Percentiles rank a stretch among this genome's conserved stretches.
These are phyloP conservation scores for Trichoderma koningiopsis DNA, from an alignment of 2,329 filamentous ascomycete species.

Conservation along the genomic window DNA sequence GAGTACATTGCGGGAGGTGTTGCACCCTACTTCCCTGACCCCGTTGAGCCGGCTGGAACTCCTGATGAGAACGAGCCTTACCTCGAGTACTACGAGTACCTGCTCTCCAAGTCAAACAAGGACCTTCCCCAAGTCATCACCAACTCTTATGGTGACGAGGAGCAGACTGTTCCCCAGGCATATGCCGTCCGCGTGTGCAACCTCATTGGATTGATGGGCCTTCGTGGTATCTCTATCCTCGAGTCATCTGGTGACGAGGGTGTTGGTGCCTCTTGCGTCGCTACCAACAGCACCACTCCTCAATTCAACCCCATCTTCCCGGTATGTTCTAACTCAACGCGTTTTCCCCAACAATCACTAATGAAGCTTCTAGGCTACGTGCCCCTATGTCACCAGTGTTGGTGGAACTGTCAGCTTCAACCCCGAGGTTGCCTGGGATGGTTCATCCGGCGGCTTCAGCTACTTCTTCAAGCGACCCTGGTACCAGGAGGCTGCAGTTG, in stretches of 20 bases:
- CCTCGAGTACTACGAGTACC: constrained; percentile 54
- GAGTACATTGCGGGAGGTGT: constrained; percentile 16
- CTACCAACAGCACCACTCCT: constrained; percentile 30
- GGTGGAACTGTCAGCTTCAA: constrained; percentile 49
- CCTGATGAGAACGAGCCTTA: constrained; percentile 56
- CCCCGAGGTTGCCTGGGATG: constrained; percentile 46
- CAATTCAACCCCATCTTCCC: constrained; percentile 51
- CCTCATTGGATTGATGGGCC: constrained; percentile 55
- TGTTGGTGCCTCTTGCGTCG: constrained; percentile 43
- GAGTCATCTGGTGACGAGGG: constrained; percentile 56
- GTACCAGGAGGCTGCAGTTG: constrained; percentile 49
- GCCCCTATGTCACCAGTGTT: constrained; percentile 52
- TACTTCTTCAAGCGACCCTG: constrained; percentile 49
- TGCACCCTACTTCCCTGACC: constrained; percentile 3
- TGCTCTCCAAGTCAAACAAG: constrained; percentile 48
- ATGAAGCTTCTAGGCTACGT: constrained; percentile 37
- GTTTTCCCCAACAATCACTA: neutral
- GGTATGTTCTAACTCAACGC: constrained; percentile 19
- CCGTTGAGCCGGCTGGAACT: constrained; percentile 17
- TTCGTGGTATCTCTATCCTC: constrained; percentile 54
- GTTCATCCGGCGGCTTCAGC: constrained; percentile 56
- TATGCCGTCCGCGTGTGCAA: constrained; percentile 59
- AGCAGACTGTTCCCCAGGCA: constrained; percentile 53
- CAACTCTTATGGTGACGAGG: constrained; percentile 61
- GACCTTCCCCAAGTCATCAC: constrained; percentile 58